Evolutionary conservation across 2,329 filamentous ascomycete species (phyloP).

Genomic region (Byssothecium circinans): DNA sequence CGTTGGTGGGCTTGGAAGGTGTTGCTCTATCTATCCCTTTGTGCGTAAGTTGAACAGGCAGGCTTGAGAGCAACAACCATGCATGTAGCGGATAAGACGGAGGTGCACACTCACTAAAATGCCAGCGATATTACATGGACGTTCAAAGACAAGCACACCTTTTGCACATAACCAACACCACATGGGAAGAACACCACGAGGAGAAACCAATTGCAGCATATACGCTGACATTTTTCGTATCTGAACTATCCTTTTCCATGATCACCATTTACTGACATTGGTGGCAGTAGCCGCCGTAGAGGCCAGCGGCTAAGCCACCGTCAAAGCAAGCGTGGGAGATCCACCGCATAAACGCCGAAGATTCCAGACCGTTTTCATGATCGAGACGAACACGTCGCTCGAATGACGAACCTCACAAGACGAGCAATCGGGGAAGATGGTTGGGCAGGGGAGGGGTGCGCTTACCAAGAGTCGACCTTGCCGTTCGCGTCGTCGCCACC

Average conservation of each 20-base stretch:
- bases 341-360: slow-evolving; percentile 1
- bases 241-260: slow-evolving; percentile 11
- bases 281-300: slow-evolving; percentile 14
- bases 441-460: neutral
- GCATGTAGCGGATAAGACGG: too few relatives aligned
- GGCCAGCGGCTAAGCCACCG: slow-evolving; percentile 18
- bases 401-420: neutral
- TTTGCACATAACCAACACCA: neutral
- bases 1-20: too few relatives aligned
- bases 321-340: slow-evolving; percentile 5
- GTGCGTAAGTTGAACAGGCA: too few relatives aligned
- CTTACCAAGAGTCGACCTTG: slow-evolving; percentile 35
- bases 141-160: too few relatives aligned
- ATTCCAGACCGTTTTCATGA: slow-evolving; percentile 1
- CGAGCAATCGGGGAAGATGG: neutral
- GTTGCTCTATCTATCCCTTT: too few relatives aligned
- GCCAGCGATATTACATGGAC: too few relatives aligned
- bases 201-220: neutral
- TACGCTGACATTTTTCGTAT: slow-evolving; percentile 3
- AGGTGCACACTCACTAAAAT: too few relatives aligned
- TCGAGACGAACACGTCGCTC: slow-evolving; percentile 3
- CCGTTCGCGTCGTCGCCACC: slow-evolving; percentile 19
- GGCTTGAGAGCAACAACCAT: too few relatives aligned
- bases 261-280: slow-evolving; percentile 3
- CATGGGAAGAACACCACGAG: neutral